phyloP scores from a whole-genome alignment of 78 protist genomes.

The Dictyostelium discoideum region dicty_2.7 NC_007089.4:6211501-6212000 shows the following conservation, averaged over 20 bases:
- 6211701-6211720: slow-evolving; percentile 43
- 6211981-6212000: slow-evolving; percentile 36
- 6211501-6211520: neutral
- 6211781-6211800: slow-evolving; percentile 6
- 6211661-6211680: slow-evolving; percentile 58
- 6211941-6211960: slow-evolving; percentile 41
- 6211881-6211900: slow-evolving; percentile 70
- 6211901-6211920: slow-evolving; percentile 82
- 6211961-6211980: slow-evolving; percentile 75
- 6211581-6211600: slow-evolving; percentile 36
- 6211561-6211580: neutral
- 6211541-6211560: too few species aligned
- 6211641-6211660: slow-evolving; percentile 60
- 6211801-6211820: slow-evolving; percentile 49
- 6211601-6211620: slow-evolving; percentile 53
- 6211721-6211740: slow-evolving; percentile 24
- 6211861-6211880: slow-evolving; percentile 11
- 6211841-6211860: slow-evolving; percentile 76
- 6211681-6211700: slow-evolving; percentile 61
- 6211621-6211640: slow-evolving; percentile 44
- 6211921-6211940: slow-evolving; percentile 15
- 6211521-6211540: neutral
- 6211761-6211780: slow-evolving; percentile 79
- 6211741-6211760: slow-evolving; percentile 53
- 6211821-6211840: slow-evolving; percentile 76